Base-by-base conservation (phyloP, 2,329 filamentous ascomycete genomes). In the Ophiostoma ulmi region DNA sequence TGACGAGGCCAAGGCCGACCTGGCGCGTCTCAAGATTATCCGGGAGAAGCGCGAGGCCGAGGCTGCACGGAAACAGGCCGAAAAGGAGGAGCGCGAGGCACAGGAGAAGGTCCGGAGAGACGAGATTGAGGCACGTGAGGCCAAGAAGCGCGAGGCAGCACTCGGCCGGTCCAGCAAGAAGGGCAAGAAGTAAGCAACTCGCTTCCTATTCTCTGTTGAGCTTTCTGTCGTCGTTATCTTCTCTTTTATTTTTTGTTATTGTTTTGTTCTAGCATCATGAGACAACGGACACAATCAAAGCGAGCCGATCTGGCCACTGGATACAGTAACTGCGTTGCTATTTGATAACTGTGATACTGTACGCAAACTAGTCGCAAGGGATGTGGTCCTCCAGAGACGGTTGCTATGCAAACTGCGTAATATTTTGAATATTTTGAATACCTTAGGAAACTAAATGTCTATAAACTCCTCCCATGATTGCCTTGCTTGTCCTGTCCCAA, bases 1-100 rank as follows among this genome's bases (percentile, higher is more conserved):
- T 64, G 95, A 99, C 73, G 92, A 97, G 84, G 94, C 94, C 67
- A 91, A 92, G 79, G 90, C 92, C 5, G 95, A 99, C 80, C 78
- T 98, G 75, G 94, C 93, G 72, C 87, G 95, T 70, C 82, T 99
- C 77, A 88, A 84, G 79, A 78, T 94, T 72, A 93, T 99, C 75
- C 88, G 90, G 67, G 92, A 97, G 85, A 91, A 93, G 82, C 88
- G 95, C 74, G 94, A 92, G 77, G 90, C 90, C 26, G 94, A 97
- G 77, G 88, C 92, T 69, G 91, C 89, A 39, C 84, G 93, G 76
- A 94, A 94, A 84, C 87, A 92, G 86, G 86, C 86, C 10, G 86
- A 88, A 78, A 85, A 84, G 74, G 85, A 88, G 76, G 86, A 87
- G 77, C 81, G 76, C 66, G 86, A 87, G 1, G 85, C 81, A 17